Evolutionary conservation across 805 yeast species (phyloP).

Genomic region (Saccharomycopsis babjevae): DNA sequence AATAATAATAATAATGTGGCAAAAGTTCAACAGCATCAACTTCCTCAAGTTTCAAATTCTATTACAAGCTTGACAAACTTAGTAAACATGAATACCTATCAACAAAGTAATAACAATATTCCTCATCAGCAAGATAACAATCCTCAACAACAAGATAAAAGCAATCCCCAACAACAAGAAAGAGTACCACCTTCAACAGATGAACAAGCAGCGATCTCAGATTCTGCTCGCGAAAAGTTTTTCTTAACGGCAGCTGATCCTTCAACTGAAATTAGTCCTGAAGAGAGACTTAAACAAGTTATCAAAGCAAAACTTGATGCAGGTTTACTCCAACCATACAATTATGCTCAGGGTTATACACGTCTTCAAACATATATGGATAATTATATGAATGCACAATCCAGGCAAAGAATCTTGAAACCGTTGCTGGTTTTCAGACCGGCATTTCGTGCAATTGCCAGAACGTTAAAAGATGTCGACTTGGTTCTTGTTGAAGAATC

Average conservation of each 20-base stretch:
- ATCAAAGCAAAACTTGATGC: constrained; percentile 92
- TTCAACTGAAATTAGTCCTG: constrained; percentile 86
- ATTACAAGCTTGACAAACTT: background rate
- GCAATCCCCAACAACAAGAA: background rate
- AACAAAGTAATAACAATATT: constrained; percentile 3
- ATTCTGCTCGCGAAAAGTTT: constrained; percentile 84
- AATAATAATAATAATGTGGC: background rate
- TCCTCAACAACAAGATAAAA: background rate
- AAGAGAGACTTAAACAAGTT: constrained; percentile 84
- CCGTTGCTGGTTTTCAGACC: constrained; percentile 84
- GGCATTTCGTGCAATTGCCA: constrained; percentile 86
- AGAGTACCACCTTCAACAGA: background rate
- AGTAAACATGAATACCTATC: background rate
- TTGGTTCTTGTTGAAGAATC: constrained; percentile 86
- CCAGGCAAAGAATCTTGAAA: constrained; percentile 75
- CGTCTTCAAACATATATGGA: constrained; percentile 87
- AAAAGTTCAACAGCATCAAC: background rate
- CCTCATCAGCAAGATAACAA: background rate
- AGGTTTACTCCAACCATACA: constrained; percentile 83
- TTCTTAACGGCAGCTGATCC: constrained; percentile 97
- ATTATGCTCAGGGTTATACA: constrained; percentile 90
- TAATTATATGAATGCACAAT: constrained; percentile 74
- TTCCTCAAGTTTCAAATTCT: background rate
- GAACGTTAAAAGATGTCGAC: constrained; percentile 83
- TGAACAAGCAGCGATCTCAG: constrained; percentile 26